Percentiles rank a stretch among this genome's conserved stretches.
These are phyloP conservation scores for Echium plantagineum DNA, from an alignment of 257 asterid genomes.

Conservation along the genomic window DNA sequence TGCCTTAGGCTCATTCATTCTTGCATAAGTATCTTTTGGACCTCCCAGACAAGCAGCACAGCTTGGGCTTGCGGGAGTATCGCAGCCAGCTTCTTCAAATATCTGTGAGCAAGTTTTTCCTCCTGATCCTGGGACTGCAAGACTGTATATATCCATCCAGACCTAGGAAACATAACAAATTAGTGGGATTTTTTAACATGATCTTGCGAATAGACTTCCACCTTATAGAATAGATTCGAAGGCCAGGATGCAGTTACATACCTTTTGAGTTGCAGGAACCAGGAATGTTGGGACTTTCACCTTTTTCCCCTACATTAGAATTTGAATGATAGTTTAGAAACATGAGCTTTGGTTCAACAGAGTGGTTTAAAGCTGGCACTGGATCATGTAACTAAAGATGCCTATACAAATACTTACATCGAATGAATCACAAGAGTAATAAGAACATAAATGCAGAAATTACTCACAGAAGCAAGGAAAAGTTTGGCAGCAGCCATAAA, in stretches of 20 bases:
- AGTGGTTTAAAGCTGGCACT: too few species aligned
- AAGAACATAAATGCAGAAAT: conserved; percentile 4
- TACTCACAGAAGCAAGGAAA: conserved; percentile 69
- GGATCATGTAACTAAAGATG: too few species aligned
- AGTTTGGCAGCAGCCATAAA: conserved; percentile 95
- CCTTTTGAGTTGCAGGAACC: conserved; percentile 99
- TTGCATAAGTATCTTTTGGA: conserved; percentile 88
- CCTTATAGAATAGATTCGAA: background rate
- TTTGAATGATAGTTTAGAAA: conserved; percentile 10
- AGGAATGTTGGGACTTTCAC: conserved; percentile 96
- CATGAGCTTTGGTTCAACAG: too few species aligned
- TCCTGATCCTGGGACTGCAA: conserved; percentile 84
- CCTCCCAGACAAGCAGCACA: conserved; percentile 98
- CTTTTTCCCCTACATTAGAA: conserved; percentile 71
- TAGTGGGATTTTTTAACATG: background rate
- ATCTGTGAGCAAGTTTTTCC: conserved; percentile 96
- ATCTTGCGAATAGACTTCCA: background rate
- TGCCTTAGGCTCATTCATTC: conserved; percentile 88
- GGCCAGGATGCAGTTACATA: conserved; percentile 5
- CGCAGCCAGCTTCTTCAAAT: conserved; percentile 98
- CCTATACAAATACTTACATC: too few species aligned
- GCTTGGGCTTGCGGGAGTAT: conserved; percentile 94
- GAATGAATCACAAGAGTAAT: too few species aligned
- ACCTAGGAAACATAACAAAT: conserved; percentile 33
- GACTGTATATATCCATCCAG: conserved; percentile 90